phyloP scores from a whole-genome alignment of 257 asterid species.

The Solanum pennellii region DNA sequence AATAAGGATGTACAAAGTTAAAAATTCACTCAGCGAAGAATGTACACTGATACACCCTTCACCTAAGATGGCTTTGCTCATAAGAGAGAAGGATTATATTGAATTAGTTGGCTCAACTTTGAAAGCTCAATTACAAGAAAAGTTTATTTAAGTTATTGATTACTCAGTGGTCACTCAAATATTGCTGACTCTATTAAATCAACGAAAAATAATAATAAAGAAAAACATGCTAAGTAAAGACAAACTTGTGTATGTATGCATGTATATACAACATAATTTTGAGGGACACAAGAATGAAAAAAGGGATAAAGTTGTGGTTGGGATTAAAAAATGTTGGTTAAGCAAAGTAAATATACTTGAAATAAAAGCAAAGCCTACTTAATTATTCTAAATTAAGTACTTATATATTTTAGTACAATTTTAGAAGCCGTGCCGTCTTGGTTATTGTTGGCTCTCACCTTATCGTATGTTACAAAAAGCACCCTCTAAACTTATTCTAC shows the following conservation, averaged over 20 bases:
- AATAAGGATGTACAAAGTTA: accelerated
- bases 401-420: neutral
- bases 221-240: neutral
- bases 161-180: neutral
- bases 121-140: neutral
- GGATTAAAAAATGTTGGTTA: neutral
- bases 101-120: neutral
- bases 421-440: constrained; percentile 38
- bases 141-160: neutral
- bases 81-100: neutral
- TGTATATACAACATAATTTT: neutral
- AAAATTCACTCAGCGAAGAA: neutral
- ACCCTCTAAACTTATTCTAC: constrained; percentile 11
- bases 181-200: neutral
- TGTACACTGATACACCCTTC: neutral
- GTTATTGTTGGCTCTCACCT: constrained; percentile 13
- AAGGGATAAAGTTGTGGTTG: neutral
- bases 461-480: neutral
- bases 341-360: neutral
- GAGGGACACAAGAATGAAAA: neutral
- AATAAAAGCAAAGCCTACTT: neutral
- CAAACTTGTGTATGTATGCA: neutral
- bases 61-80: neutral
- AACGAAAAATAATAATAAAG: neutral
- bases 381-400: neutral